Base-by-base conservation (phyloP, 306 rosid genomes). In the Luffa acutangula region DNA sequence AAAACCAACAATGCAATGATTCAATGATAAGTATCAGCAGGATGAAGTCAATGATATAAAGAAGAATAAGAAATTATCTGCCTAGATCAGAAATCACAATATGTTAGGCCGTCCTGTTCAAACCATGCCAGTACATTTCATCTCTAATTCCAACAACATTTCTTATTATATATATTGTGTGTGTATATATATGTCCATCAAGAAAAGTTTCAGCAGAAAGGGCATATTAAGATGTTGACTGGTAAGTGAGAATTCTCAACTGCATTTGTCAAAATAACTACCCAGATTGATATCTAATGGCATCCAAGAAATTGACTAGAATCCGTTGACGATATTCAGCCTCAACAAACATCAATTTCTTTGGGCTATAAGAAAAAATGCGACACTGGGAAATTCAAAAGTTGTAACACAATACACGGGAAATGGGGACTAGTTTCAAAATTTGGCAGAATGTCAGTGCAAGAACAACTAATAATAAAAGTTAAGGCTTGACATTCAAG, bases 1-100 rank as follows among this genome's bases (percentile, higher is more conserved):
- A 77, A 57, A 76, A 84, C 36, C 77, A 49, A 58, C 60, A 37
- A 80, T 65, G 7, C 59, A 81, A 37, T 49, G 48, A 41, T 15
- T 49, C 34, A 75, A 53, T 17, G 34, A 69, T 10, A 39, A 76
- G 2, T 76, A 75, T 10, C 18, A 75, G 25, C 46, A 53, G 25
- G 52, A 70, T 43, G 20, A 49, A 46, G 25, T 76, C 52, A 34
- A 76, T 36, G 64, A 53, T 76, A 76, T 9, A n/a, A 7, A 63
- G 54, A 64, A 48, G 62, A 63, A 81, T 3, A 52, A 31, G 49
- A 77, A 39, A 10, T 15, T 12, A 13, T 72, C 58, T 7, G n/a
- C 42, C 57, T 21, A 71, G 57, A 42, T 20, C 53, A n/a, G 54
- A 11, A 69, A 8, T 17, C 76, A 43, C 17, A 43, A 39, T 14